These are phyloP conservation scores for Meripilus lineatus DNA, from an alignment of 1,284 basidiomycete species.

Conservation along the genomic window DNA sequence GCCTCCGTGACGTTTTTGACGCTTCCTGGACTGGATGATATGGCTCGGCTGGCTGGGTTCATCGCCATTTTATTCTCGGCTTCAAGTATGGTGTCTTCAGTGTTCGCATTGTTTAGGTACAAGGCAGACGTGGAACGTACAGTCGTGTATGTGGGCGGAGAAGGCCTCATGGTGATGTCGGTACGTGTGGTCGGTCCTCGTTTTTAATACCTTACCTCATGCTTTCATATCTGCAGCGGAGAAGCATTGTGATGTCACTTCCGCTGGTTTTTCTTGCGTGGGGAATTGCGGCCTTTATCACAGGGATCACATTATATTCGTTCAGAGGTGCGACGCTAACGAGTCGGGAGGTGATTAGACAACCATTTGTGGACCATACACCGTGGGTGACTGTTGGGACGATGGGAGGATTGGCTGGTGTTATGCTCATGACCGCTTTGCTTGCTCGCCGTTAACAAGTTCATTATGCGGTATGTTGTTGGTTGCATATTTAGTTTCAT, in stretches of 20 bases:
- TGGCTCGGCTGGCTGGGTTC: constrained; percentile 57
- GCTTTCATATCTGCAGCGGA: constrained; percentile 50
- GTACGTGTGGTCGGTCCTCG: constrained; percentile 32
- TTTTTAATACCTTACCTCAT: constrained; percentile 5
- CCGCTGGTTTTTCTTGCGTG: constrained; percentile 70
- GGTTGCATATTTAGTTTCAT: neutral
- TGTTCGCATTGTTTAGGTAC: constrained; percentile 61
- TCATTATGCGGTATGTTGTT: too few relatives aligned
- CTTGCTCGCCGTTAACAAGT: constrained; percentile 38
- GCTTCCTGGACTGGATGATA: constrained; percentile 60
- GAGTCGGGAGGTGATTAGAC: constrained; percentile 28
- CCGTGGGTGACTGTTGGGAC: constrained; percentile 60
- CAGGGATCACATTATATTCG: constrained; percentile 60
- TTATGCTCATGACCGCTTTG: constrained; percentile 49
- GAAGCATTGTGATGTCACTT: constrained; percentile 62
- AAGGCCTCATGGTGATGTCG: constrained; percentile 54
- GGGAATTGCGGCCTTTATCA: constrained; percentile 59
- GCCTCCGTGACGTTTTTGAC: constrained; percentile 74
- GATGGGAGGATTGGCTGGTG: constrained; percentile 56
- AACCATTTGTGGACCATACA: constrained; percentile 52
- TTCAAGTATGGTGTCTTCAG: constrained; percentile 60
- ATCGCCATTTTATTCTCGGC: constrained; percentile 62
- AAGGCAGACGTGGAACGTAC: constrained; percentile 56
- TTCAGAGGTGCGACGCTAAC: constrained; percentile 45
- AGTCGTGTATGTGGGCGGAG: constrained; percentile 39